Evolutionary conservation across 305 asterid genomes (phyloP), one percentile per base, ranked within the genome.

Genomic region (Rubia balearica): DNA sequence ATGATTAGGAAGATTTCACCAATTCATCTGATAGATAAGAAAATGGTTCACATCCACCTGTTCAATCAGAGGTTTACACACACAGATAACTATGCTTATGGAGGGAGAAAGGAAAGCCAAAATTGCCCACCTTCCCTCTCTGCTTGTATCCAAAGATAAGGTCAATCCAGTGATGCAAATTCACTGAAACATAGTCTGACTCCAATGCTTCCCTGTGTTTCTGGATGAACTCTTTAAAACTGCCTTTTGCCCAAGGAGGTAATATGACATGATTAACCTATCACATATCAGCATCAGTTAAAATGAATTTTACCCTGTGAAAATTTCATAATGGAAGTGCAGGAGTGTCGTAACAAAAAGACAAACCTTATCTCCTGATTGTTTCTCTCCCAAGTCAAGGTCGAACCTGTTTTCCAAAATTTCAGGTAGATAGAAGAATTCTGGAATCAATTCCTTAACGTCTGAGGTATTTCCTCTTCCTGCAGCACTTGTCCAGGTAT

Each of bases 321-420:
- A 42, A 61, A 61, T 57, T 68, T 41, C 17, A 67, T 71, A 62
- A 7, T 57, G 1, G 71, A 48, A 51, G 59, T 73, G 45, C 68
- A 62, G 55, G 55, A 62, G 60, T 30, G 56, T 74, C 43, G 51
- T 38, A 22, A 9, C 68, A 77, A 41, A 61, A 65, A 75, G 71
- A 77, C 92, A 38, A 70, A 95, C 99, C 99, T 90, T 90, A 78
- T 95, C 99, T 74, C 99, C 99, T 9, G 99, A 95, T 80, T 95
- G 99, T 84, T 95, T 95, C 90, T 95, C 99, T 16, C 99, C 99
- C 89, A 95, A 85, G 83, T 95, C 97, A 68, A 95, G 99, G 81
- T 89, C 67, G 75, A 90, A 95, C 82, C 82, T 85, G 73, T 95
- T 95, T 81, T 90, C 93, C 73, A 95, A 89, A 79, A 95, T 90